Evolutionary conservation across 306 rosid genomes (phyloP).

Genomic region (Gynostemma pentaphyllum): DNA sequence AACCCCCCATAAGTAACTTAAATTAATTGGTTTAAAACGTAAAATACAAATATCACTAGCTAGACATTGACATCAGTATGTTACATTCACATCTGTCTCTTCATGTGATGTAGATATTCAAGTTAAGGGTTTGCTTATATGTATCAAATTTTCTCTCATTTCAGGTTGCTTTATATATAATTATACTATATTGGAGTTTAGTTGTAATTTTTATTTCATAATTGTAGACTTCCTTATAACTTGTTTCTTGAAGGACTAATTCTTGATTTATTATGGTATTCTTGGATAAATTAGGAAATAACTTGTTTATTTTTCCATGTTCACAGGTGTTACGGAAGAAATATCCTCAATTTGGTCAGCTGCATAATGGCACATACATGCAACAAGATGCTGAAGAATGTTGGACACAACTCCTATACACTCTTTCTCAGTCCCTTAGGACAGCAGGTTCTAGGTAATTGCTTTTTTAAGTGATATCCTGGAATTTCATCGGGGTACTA

Average conservation of each 20-base stretch:
- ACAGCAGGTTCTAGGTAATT: constrained; percentile 65
- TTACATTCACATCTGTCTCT: no score
- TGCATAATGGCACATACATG: constrained; percentile 82
- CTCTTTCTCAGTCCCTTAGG: constrained; percentile 88
- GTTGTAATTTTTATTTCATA: constrained; percentile 4
- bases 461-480: neutral
- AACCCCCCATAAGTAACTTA: no score
- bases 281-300: neutral
- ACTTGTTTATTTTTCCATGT: constrained; percentile 14
- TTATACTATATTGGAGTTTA: neutral
- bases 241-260: neutral
- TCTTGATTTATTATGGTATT: neutral
- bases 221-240: neutral
- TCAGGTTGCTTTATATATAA: neutral
- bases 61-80: no score
- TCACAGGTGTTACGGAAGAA: constrained; percentile 82
- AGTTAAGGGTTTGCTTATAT: neutral
- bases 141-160: neutral
- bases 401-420: constrained; percentile 95
- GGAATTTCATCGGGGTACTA: constrained; percentile 3
- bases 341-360: constrained; percentile 95
- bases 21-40: no score
- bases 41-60: no score
- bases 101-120: neutral
- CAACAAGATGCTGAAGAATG: constrained; percentile 99